A percentile compares a stretch with the other conserved stretches of the same genome.
Evolutionary conservation across 2,329 filamentous ascomycete species (phyloP).

Genomic region (Stenocarpella maydis): DNA sequence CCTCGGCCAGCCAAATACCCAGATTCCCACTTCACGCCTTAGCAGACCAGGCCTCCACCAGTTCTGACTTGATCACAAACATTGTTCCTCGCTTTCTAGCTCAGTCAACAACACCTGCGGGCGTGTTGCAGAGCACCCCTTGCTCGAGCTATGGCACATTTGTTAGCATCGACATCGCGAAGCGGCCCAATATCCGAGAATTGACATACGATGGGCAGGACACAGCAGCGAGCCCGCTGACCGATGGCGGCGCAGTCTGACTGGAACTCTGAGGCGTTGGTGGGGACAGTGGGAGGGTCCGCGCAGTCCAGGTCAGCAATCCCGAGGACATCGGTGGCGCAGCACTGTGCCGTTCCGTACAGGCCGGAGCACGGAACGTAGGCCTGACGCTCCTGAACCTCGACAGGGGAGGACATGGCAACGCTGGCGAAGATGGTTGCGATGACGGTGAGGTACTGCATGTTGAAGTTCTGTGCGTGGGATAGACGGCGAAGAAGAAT

Average conservation of each 20-base stretch:
- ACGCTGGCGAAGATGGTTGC: conserved; percentile 29
- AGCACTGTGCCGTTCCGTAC: conserved; percentile 61
- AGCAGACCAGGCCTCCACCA: too few species aligned
- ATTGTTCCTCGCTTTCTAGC: background rate
- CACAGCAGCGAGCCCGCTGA: conserved; percentile 66
- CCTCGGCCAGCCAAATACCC: too few species aligned
- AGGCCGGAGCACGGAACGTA: conserved; percentile 54
- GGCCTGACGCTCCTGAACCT: conserved; percentile 47
- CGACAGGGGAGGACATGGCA: conserved; percentile 39
- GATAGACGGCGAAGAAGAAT: background rate
- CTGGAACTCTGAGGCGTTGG: conserved; percentile 39
- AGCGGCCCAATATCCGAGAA: background rate
- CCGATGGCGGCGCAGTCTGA: conserved; percentile 56
- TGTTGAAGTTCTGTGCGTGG: conserved; percentile 14
- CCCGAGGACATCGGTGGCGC: conserved; percentile 67
- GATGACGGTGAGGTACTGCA: conserved; percentile 31
- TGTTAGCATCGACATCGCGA: conserved; percentile 14
- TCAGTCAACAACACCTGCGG: conserved; percentile 42
- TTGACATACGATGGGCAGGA: conserved; percentile 54
- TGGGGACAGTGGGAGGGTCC: conserved; percentile 38
- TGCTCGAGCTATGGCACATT: conserved; percentile 43
- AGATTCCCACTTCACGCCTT: too few species aligned
- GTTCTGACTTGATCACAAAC: too few species aligned
- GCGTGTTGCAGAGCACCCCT: conserved; percentile 45
- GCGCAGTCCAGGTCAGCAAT: conserved; percentile 65